Evolutionary conservation across 768 basidiomycete species (phyloP), one percentile per base, ranked within the genome.

Genomic region (Rhizopogon vesiculosus): DNA sequence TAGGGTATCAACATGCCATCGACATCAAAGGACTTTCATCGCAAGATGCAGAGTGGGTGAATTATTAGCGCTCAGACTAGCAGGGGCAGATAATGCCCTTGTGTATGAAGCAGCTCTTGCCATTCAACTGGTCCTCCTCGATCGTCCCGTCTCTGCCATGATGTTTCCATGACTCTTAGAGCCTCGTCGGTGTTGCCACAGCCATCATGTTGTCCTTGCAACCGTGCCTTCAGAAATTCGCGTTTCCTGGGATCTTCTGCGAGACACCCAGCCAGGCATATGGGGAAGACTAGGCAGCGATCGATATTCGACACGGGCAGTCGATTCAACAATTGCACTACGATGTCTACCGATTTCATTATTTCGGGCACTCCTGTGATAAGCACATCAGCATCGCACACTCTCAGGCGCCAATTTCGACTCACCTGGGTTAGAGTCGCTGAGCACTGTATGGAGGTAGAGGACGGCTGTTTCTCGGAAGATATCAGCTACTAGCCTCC

Each of bases 181-280:
- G 79, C 77, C 57, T 84, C 82, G 60, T 78, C 74, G 44, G 82
- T 62, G 67, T 86, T 86, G 4, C 85, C 86, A 58, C 84, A 78
- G 58, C 74, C 77, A 59, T 78, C 77, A 62, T 86, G 81, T 57
- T 81, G 76, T 31, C 65, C 70, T 25, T 80, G 76, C 46, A 89
- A 65, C 48, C 85, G 76, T 22, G 72, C 69, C 62, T 82, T 85
- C 67, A 87, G 74, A 61, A 84, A 77, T 50, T 84, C 82, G 38
- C 84, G 77, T 48, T 75, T 75, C 41, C 68, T 72, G 16, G 76
- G 80, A 66, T 86, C 82, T 67, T 89, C 84, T 44, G 87, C 81
- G 78, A 91, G 78, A 67, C 83, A 83, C 5, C 86, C 90, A 31
- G 85, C 83, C 42, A 93, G 73, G 66, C 83, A 86, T 54, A 89